A percentile compares a stretch with the other conserved stretches of the same genome.
Evolutionary conservation across 805 yeast genomes (phyloP).

Genomic region (Sugiyamaella valdiviana): DNA sequence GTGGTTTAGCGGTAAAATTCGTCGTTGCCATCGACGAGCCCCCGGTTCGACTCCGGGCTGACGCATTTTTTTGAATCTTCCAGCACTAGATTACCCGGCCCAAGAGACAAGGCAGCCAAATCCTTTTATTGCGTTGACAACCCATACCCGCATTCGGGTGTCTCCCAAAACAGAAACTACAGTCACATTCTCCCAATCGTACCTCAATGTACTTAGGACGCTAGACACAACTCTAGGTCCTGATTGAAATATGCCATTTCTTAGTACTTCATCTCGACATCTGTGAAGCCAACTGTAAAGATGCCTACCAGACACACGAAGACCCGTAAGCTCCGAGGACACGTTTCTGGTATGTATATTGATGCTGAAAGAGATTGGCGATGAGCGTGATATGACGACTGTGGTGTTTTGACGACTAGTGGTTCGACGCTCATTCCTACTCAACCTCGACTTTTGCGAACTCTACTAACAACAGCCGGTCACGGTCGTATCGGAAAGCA

Average conservation of each 20-base stretch:
- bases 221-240: background rate
- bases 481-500: slow-evolving; percentile 99
- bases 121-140: background rate
- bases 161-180: background rate
- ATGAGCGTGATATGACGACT: background rate
- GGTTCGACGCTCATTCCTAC: background rate
- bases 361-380: background rate
- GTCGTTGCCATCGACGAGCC: slow-evolving; percentile 54
- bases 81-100: no score
- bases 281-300: slow-evolving; percentile 2
- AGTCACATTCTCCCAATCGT: background rate
- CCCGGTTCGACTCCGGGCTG: slow-evolving; percentile 58
- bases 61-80: slow-evolving; percentile 36
- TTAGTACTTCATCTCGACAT: background rate
- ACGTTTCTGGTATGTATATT: slow-evolving; percentile 89
- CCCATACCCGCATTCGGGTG: no score
- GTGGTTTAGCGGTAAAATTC: slow-evolving; percentile 55
- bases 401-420: background rate
- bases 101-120: no score
- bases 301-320: slow-evolving; percentile 99
- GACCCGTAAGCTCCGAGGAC: slow-evolving; percentile 99
- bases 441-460: no score
- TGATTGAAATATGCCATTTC: background rate
- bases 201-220: background rate
- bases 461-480: slow-evolving; percentile 67